A percentile compares a stretch with the other conserved stretches of the same genome.
These are phyloP conservation scores for Abelmoschus esculentus DNA, from an alignment of 345 rosid genomes.

Conservation along the genomic window DNA sequence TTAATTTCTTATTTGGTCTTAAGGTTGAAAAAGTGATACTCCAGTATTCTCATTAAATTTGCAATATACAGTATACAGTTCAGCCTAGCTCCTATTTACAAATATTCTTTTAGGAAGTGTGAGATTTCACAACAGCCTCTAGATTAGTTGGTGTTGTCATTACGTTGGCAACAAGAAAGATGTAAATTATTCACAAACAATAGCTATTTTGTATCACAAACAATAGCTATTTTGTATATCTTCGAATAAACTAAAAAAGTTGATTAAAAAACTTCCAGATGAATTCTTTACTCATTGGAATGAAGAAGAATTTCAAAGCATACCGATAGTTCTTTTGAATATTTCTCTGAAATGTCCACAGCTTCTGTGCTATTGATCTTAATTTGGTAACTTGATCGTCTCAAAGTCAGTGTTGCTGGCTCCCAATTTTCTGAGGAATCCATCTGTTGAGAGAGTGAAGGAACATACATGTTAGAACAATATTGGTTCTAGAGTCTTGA, in stretches of 20 bases:
- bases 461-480: not conserved
- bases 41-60: not conserved
- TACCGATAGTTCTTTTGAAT: constrained; percentile 56
- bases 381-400: constrained; percentile 56
- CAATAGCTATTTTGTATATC: too few species aligned
- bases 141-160: not conserved
- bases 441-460: constrained; percentile 28
- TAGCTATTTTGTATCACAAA: too few species aligned
- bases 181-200: too few species aligned
- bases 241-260: too few species aligned
- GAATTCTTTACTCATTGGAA: not conserved
- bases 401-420: constrained; percentile 45
- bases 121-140: not conserved
- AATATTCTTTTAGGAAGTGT: not conserved
- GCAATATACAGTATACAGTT: not conserved
- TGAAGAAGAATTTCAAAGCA: constrained; percentile 12
- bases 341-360: constrained; percentile 47
- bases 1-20: not conserved
- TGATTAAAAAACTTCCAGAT: not conserved
- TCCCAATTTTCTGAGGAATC: constrained; percentile 76
- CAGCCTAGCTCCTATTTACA: not conserved
- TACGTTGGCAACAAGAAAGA: not conserved
- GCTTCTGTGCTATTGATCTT: constrained; percentile 39
- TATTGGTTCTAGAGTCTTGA: not conserved
- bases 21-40: not conserved